phyloP scores from a whole-genome alignment of 2,329 filamentous ascomycete species.

The Cordyceps militaris region DNA sequence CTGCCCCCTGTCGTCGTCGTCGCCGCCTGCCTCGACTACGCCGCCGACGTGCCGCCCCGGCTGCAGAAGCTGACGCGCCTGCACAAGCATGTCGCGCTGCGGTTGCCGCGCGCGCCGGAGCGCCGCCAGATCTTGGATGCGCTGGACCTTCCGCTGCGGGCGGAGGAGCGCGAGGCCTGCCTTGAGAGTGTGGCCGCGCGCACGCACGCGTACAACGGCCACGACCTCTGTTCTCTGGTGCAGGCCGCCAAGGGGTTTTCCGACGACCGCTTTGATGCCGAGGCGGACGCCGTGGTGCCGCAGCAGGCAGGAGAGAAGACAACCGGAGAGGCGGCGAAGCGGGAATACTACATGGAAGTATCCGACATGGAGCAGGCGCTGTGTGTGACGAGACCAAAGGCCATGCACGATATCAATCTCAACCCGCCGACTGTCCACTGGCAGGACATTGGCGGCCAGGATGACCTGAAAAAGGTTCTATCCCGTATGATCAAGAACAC shows the following conservation, averaged over 20 bases:
- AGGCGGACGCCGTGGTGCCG: no score
- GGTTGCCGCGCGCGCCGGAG: constrained; percentile 65
- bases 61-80: constrained; percentile 62
- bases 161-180: constrained; percentile 42
- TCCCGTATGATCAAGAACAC: constrained; percentile 41
- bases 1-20: constrained; percentile 61
- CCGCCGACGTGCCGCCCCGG: constrained; percentile 62
- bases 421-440: constrained; percentile 81
- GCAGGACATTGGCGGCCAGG: constrained; percentile 82
- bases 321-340: not conserved
- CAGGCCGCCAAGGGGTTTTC: constrained; percentile 24
- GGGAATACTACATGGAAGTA: constrained; percentile 24
- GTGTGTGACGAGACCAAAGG: constrained; percentile 65
- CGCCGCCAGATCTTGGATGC: constrained; percentile 68
- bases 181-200: constrained; percentile 59
- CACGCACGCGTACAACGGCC: constrained; percentile 82
- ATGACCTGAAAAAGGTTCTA: constrained; percentile 60
- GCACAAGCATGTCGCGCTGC: constrained; percentile 60
- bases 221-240: constrained; percentile 64
- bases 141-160: constrained; percentile 40
- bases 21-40: constrained; percentile 63
- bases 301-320: constrained; percentile 2
- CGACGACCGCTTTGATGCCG: constrained; percentile 19
- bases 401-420: constrained; percentile 83
- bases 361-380: constrained; percentile 60